Base-by-base conservation (phyloP, 371 early-diverging fungal genomes). In the Zychaea mexicana region DNA sequence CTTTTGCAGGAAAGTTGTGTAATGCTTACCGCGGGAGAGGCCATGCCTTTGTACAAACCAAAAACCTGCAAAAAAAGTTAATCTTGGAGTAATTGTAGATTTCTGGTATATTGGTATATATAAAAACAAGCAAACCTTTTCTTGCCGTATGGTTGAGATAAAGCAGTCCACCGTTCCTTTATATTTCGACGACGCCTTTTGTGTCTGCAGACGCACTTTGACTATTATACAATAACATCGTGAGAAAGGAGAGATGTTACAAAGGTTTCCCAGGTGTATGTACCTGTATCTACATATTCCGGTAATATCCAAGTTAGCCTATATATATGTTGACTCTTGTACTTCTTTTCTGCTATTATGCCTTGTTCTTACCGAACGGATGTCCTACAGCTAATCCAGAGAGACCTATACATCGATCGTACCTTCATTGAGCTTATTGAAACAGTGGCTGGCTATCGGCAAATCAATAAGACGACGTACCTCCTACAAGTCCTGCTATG, bases 1-100 rank as follows among this genome's bases (percentile, higher is more conserved):
- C 42, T 3, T 42, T 42, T 42, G 13, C 42, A 42, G 42, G 13
- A 42, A 15, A 17, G 42, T n/a, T 13, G 42, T 15, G 22, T 22
- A 27, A 10, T 42, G 24, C 84, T 71, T 75, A 82, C 84, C 36
- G 81, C 79, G 53, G 84, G 84, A 39, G 82, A 82, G n/a, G 81
- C 79, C 88, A 88, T 86, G 69, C 88, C 88, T 78, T 86, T 88
- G 64, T 85, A 88, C 10, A 88, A 70, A 3, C 88, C 88, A 17
- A 72, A 66, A 54, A 88, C 69, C 88, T 87, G 69, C 27, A 33
- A 31, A 28, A 30, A 54, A 31, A 22, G 10, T 58, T 17, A 21
- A 39, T 15, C 46, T 24, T 33, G n/a, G 39, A 39, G 45, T 49
- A 22, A 49, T 52, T 12, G 30, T 33, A 36, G 46, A 42, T 36